Percentiles rank a stretch among this genome's conserved stretches.
Conservation (phyloP, 179 eudicot species). For the Silene noctiflora region DNA sequence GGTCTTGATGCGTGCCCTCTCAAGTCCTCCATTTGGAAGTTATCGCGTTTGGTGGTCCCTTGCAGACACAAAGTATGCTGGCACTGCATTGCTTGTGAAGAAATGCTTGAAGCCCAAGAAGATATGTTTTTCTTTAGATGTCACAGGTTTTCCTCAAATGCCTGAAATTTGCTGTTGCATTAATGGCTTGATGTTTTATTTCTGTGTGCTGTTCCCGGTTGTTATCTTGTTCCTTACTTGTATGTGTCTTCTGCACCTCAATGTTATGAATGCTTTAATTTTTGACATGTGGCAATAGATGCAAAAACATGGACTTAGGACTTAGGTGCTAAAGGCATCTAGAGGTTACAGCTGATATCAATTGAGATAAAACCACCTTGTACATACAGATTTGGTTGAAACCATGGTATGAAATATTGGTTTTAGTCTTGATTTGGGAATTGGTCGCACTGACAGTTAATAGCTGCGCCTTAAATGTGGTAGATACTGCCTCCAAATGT, state of each 20-base stretch:
- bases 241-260: background rate
- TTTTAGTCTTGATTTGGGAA: background rate
- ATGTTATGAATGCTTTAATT: background rate
- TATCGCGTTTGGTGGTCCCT: conserved; percentile 99
- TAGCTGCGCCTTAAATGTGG: background rate
- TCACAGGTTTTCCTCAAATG: conserved; percentile 47
- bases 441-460: background rate
- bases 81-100: conserved; percentile 87
- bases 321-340: background rate
- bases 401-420: no score
- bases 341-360: background rate
- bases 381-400: background rate
- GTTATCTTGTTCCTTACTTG: background rate
- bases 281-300: background rate
- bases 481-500: no score
- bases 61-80: conserved; percentile 93
- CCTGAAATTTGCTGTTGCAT: background rate
- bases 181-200: background rate
- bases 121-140: conserved; percentile 75
- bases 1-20: conserved; percentile 82
- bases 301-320: background rate
- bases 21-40: conserved; percentile 65
- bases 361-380: background rate
- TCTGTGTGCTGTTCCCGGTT: background rate
- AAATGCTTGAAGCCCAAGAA: conserved; percentile 69